A percentile compares a stretch with the other conserved stretches of the same genome.
Conservation (phyloP, 371 early-diverging fungal species). For the Apophysomyces ossiformis region DNA sequence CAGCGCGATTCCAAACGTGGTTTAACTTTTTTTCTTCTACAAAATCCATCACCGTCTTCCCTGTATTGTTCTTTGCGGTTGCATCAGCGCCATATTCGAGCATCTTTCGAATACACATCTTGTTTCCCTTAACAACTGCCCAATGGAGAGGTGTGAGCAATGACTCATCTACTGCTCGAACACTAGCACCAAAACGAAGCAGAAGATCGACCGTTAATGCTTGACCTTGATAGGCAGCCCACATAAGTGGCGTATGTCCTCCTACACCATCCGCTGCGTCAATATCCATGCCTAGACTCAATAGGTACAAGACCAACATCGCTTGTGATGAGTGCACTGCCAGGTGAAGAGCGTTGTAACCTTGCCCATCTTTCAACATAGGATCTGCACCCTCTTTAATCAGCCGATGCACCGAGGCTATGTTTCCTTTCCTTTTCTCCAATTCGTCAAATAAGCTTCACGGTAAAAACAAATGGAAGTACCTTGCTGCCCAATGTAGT, state of each 20-base stretch:
- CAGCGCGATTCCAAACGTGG: slow-evolving; percentile 48
- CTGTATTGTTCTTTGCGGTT: slow-evolving; percentile 39
- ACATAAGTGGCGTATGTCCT: slow-evolving; percentile 89
- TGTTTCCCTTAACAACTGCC: slow-evolving; percentile 64
- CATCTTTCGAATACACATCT: slow-evolving; percentile 50
- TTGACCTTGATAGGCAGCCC: slow-evolving; percentile 92
- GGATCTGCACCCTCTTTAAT: slow-evolving; percentile 82
- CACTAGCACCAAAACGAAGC: slow-evolving; percentile 69
- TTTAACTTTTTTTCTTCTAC: slow-evolving; percentile 50
- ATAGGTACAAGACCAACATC: slow-evolving; percentile 74
- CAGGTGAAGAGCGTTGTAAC: slow-evolving; percentile 90
- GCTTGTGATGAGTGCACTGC: slow-evolving; percentile 88
- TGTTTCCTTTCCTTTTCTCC: slow-evolving; percentile 66
- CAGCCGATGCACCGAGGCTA: slow-evolving; percentile 75
- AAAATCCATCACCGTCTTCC: slow-evolving; percentile 57
- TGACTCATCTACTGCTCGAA: slow-evolving; percentile 70
- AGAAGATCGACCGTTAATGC: slow-evolving; percentile 69
- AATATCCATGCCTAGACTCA: slow-evolving; percentile 71
- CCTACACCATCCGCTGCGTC: slow-evolving; percentile 77
- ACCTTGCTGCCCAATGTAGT: slow-evolving; percentile 88
- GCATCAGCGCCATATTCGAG: slow-evolving; percentile 62
- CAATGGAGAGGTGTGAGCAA: slow-evolving; percentile 86
- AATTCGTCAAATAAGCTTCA: not conserved
- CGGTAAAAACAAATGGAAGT: slow-evolving; percentile 15
- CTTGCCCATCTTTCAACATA: slow-evolving; percentile 76